Percentiles rank a stretch among this genome's conserved stretches.
Conservation (phyloP, 2,329 filamentous ascomycete genomes). For the Cladophialophora carrionii region DNA sequence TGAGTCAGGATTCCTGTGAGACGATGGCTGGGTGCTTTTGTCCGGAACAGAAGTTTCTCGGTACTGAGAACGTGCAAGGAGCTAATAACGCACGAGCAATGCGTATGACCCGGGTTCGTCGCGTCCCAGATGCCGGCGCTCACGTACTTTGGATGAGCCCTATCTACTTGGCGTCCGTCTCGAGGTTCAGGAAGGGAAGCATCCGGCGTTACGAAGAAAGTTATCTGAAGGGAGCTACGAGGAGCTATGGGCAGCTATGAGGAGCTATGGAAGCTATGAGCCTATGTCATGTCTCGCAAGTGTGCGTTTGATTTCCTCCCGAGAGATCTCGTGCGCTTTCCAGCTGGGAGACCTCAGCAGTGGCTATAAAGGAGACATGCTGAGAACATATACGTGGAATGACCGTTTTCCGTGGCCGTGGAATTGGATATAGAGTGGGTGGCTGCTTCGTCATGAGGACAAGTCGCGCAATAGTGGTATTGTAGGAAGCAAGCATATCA, state of each 20-base stretch:
- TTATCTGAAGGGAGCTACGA: not conserved
- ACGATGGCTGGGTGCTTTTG: slow-evolving; percentile 9
- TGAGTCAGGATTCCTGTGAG: slow-evolving; percentile 54
- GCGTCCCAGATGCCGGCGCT: not conserved
- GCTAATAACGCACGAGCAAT: not conserved
- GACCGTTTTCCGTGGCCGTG: slow-evolving; percentile 6
- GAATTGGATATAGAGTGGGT: slow-evolving; percentile 15
- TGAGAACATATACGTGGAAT: slow-evolving; percentile 8
- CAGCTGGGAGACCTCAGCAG: not conserved
- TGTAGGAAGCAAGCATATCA: slow-evolving; percentile 5
- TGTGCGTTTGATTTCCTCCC: not conserved
- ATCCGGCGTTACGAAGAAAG: slow-evolving; percentile 6
- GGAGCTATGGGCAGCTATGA: slow-evolving; percentile 9
- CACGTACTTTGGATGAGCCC: not conserved
- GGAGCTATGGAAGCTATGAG: slow-evolving; percentile 12
- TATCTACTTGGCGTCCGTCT: not conserved
- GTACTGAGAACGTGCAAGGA: not conserved
- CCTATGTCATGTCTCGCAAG: slow-evolving; percentile 11
- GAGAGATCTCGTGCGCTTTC: not conserved
- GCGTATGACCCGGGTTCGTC: not conserved
- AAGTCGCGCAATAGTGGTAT: not conserved
- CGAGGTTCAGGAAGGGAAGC: not conserved
- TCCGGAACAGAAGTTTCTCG: slow-evolving; percentile 22
- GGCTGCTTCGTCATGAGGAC: not conserved
- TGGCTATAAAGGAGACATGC: not conserved